Evolutionary conservation across 2,329 filamentous ascomycete species (phyloP).

Genomic region (Clonostachys rhizophaga): DNA sequence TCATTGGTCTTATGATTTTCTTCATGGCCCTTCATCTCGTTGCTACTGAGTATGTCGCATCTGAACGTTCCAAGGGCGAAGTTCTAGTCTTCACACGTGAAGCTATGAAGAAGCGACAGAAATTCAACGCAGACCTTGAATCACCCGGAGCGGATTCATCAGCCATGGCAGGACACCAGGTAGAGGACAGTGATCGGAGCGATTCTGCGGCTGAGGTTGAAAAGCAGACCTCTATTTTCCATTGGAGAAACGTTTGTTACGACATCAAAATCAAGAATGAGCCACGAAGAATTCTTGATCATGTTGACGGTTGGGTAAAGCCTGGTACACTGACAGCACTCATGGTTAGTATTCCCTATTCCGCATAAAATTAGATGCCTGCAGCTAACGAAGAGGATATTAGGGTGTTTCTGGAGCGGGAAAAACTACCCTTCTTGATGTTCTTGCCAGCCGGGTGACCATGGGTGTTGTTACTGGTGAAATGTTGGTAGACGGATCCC

Average conservation of each 20-base stretch:
- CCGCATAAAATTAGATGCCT: too few species aligned
- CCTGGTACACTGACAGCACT: constrained; percentile 68
- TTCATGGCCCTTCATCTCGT: constrained; percentile 42
- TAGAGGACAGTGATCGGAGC: constrained; percentile 30
- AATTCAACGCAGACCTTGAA: too few species aligned
- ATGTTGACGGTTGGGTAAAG: constrained; percentile 72
- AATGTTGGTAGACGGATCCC: constrained; percentile 59
- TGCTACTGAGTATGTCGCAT: constrained; percentile 38
- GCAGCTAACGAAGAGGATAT: too few species aligned
- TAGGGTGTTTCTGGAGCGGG: constrained; percentile 69
- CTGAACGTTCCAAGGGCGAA: constrained; percentile 55
- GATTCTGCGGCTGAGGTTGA: constrained; percentile 32
- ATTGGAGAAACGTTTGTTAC: constrained; percentile 70
- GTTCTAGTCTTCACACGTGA: constrained; percentile 46
- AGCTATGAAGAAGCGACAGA: too few species aligned
- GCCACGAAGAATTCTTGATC: constrained; percentile 59
- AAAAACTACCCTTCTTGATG: constrained; percentile 82
- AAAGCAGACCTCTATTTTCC: constrained; percentile 51
- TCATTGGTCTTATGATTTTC: constrained; percentile 44
- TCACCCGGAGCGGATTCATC: too few species aligned
- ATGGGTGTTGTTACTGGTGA: constrained; percentile 82
- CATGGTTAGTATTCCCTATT: constrained; percentile 35
- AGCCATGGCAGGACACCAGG: too few species aligned
- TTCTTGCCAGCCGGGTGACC: constrained; percentile 73
- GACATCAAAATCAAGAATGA: constrained; percentile 68